Conservation (phyloP, 352 stramenopile genomes). For the Globisporangium paddicum region DNA sequence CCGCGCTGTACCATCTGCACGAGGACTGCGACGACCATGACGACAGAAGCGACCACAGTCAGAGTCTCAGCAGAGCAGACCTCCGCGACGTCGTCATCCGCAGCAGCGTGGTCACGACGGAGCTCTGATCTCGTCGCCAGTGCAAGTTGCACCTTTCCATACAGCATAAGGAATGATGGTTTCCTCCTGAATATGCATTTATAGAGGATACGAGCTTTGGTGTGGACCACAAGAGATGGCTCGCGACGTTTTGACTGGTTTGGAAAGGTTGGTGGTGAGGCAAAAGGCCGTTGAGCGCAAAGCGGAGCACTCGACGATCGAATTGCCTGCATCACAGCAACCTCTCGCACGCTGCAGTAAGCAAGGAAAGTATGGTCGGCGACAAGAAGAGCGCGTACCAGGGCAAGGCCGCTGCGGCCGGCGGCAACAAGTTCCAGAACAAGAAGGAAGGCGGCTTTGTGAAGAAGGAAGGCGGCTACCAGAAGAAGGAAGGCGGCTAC, state of each 20-base stretch:
- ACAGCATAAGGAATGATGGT: conserved; percentile 4
- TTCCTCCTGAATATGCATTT: neutral
- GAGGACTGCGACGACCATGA: neutral
- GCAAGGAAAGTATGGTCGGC: conserved; percentile 11
- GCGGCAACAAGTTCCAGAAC: conserved; percentile 7
- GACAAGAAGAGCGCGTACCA: conserved; percentile 16
- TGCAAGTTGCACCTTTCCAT: neutral
- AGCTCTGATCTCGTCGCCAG: neutral
- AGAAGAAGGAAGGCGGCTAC: conserved; percentile 2
- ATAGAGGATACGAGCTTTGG: neutral
- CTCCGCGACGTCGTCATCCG: conserved; percentile 1
- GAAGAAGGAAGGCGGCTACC: neutral
- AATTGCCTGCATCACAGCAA: neutral
- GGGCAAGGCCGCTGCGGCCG: conserved; percentile 4
- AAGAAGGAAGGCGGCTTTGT: conserved; percentile 3
- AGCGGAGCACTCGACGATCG: conserved; percentile 6
- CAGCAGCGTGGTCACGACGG: neutral
- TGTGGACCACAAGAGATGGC: neutral
- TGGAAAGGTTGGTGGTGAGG: conserved; percentile 16
- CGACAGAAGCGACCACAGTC: neutral
- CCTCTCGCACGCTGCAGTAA: neutral
- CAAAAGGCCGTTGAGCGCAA: neutral
- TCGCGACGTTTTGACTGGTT: conserved; percentile 7
- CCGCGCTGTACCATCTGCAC: conserved; percentile 3
- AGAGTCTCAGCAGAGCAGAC: neutral